A percentile compares a stretch with the other conserved stretches of the same genome.
Evolutionary conservation across 2,329 filamentous ascomycete genomes (phyloP).

Genomic region (Fusarium tupiense): DNA sequence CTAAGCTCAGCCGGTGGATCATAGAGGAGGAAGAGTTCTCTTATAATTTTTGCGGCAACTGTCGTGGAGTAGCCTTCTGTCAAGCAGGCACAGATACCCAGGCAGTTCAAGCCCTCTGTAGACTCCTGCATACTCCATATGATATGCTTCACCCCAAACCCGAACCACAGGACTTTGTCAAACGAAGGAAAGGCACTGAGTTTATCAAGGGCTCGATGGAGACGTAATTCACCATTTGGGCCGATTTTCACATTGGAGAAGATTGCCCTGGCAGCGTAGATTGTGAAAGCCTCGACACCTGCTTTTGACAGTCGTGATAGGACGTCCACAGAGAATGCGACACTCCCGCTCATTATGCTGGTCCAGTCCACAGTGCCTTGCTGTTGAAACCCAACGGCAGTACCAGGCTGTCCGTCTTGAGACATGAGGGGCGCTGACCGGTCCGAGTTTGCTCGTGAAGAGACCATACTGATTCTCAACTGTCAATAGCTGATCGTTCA

Average conservation of each 20-base stretch:
- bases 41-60: rapidly evolving
- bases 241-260: rapidly evolving
- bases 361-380: background rate
- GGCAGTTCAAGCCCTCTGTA: background rate
- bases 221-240: rapidly evolving
- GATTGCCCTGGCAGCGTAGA: background rate
- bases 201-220: rapidly evolving
- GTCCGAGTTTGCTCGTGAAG: rapidly evolving
- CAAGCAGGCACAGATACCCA: background rate
- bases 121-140: background rate
- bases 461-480: background rate
- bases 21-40: background rate
- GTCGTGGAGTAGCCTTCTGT: rapidly evolving
- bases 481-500: rapidly evolving
- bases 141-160: rapidly evolving
- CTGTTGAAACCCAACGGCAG: rapidly evolving
- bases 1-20: rapidly evolving
- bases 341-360: rapidly evolving
- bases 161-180: rapidly evolving
- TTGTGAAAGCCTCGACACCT: rapidly evolving
- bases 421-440: background rate
- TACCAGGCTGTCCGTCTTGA: rapidly evolving
- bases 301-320: rapidly evolving
- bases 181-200: rapidly evolving
- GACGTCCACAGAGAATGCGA: rapidly evolving